Evolutionary conservation across 2,329 filamentous ascomycete genomes (phyloP), one percentile per base, ranked within the genome.

Genomic region (Colletotrichum gloeosporioides): DNA sequence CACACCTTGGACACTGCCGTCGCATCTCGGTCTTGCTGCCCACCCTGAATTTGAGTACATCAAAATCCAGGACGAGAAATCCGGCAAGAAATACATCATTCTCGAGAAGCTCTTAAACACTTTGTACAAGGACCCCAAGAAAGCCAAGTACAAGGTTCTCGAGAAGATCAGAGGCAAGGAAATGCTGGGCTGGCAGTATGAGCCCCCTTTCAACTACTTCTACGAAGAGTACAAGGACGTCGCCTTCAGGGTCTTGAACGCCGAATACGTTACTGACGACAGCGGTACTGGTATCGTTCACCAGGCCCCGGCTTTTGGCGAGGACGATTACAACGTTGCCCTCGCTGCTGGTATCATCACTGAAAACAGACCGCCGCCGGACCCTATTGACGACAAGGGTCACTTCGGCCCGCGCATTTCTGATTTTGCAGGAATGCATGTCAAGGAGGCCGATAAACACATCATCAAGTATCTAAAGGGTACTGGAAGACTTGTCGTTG

Each of bases 221-320:
- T 94, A 94, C 80, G 94, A 97, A 13, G 92, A 96, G 62, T 98
- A 97, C 89, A 95, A 96, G 85, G 95, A 98, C 73, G 85, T 92
- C 76, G 95, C 92, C 6, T 98, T 98, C 89, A 92, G 90, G 80
- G 94, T 98, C 6, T 83, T 98, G 78, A 96, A 95, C 79, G 96
- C 94, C 49, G 92, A 90, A 8, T 98, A 98, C 82, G 96, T 98
- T 74, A 97, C 95, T 31, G 92, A 94, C 34, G 96, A 97, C 76
- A 96, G 95, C 81, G 96, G 96, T 92, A 95, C 95, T 39, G 96
- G 96, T 82, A 94, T 99, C 78, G 96, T 99, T 61, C 96, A 99
- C 85, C 96, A 98, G 85, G 91, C 96, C 6, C 96, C 96, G 4
- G 95, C 96, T 1, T 98, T 96, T 82, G 96, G 96, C 90, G 95